Evolutionary conservation across 2,329 filamentous ascomycete species (phyloP).

Genomic region (Simplicillium sp.): DNA sequence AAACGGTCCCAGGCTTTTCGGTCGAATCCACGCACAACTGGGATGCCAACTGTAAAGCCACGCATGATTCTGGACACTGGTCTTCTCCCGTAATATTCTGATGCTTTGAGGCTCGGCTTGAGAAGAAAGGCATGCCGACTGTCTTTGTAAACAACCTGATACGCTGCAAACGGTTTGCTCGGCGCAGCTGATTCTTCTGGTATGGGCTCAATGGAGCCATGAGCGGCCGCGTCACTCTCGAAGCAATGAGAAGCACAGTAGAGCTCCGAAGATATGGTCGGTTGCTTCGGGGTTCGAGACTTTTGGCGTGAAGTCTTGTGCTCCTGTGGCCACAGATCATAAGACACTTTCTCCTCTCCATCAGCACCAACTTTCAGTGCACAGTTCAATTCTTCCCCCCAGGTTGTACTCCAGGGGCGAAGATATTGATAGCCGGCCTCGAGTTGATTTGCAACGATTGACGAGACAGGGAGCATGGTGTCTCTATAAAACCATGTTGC

Average conservation of each 20-base stretch:
- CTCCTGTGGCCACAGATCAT: constrained; percentile 69
- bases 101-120: constrained; percentile 77
- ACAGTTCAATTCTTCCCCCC: constrained; percentile 82
- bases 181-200: constrained; percentile 24
- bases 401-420: constrained; percentile 82
- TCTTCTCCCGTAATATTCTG: constrained; percentile 70
- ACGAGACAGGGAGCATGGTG: constrained; percentile 83
- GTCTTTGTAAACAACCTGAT: constrained; percentile 83
- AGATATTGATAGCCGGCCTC: constrained; percentile 86
- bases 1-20: constrained; percentile 65
- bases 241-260: constrained; percentile 53
- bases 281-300: constrained; percentile 17
- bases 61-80: constrained; percentile 80
- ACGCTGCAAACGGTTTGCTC: constrained; percentile 56
- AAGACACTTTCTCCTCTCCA: constrained; percentile 84
- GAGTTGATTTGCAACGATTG: constrained; percentile 78
- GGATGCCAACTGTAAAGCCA: constrained; percentile 71
- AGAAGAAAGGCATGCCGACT: constrained; percentile 69
- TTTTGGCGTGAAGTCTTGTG: constrained; percentile 11
- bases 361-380: constrained; percentile 82
- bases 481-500: constrained; percentile 97
- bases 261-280: constrained; percentile 40
- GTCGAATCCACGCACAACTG: constrained; percentile 85
- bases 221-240: constrained; percentile 46
- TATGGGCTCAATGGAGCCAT: constrained; percentile 34